Conservation (phyloP, 169 alveolate species). For the Toxoplasma gondii region DNA sequence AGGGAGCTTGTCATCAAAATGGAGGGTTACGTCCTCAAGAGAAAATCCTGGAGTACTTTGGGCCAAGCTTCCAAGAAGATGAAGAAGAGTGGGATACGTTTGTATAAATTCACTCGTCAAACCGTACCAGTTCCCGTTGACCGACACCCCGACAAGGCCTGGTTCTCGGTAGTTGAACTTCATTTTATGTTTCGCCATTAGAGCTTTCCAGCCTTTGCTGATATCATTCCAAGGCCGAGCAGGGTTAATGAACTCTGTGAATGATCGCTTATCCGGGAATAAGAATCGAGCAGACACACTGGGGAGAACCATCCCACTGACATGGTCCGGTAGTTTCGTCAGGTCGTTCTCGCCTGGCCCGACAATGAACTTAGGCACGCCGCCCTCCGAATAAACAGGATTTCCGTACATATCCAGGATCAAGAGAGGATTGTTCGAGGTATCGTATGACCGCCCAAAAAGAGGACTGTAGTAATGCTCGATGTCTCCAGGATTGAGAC, state of each 20-base stretch:
- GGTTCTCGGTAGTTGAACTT: not conserved
- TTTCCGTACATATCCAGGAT: constrained; percentile 1
- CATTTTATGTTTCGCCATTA: constrained; percentile 1
- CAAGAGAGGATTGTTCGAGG: not conserved
- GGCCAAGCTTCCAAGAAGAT: constrained; percentile 1
- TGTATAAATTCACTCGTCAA: not conserved
- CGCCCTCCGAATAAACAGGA: not conserved
- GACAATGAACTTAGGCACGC: not conserved
- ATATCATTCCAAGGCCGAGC: not conserved
- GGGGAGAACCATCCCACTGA: constrained; percentile 6
- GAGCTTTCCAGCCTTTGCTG: not conserved
- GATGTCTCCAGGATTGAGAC: not conserved
- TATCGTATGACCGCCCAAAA: not conserved
- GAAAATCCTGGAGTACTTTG: not conserved
- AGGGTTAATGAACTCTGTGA: not conserved
- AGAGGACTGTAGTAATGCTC: not conserved
- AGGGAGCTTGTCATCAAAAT: not conserved
- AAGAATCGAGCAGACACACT: not conserved
- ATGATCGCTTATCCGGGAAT: not conserved
- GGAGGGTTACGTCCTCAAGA: not conserved
- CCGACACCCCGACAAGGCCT: not conserved
- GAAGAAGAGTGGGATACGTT: not conserved
- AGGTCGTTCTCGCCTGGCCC: constrained; percentile 16
- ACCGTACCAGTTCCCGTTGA: not conserved
- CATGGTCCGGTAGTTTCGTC: not conserved